Evolutionary conservation across 108 stramenopile genomes (phyloP), one percentile per base, ranked within the genome.

Genomic region (Fragilaria crotonensis): DNA sequence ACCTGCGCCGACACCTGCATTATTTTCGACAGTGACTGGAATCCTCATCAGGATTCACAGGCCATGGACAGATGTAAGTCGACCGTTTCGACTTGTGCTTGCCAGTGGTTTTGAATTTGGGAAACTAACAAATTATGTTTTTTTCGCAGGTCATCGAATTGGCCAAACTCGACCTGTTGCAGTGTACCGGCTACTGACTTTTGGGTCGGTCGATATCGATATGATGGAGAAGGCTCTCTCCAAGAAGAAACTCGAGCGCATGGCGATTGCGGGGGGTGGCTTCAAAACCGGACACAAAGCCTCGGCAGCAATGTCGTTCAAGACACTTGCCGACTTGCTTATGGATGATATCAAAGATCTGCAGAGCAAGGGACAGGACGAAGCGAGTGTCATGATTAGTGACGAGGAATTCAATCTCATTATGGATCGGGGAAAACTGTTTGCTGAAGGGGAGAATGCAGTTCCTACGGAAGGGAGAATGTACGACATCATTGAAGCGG

Each of bases 11-110:
- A 99, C 64, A 99, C 96, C 0, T 96, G 95, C 62, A 97, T 99
- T 62, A 92, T 98, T 51, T 99, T 96, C 72, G 99, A 99, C 63
- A 84, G 80, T 59, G 97, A 99, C 70, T 98, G 96, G 96, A 99
- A 99, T 67, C 99, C 99, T 14, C 91, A 92, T 66, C 80, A 85
- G 50, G 87, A 98, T 70, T 65, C 71, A 22, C 95, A 96, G 60
- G 95, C 97, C 17, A 87, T 87, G 88, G 97, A 95, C 63, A 80
- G 97, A 26, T 89, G 89, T 36, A 60, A n/a, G 9, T 5, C 3
- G n/a, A n/a, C n/a, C n/a, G n/a, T 18, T 28, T 47, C 21, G 56
- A 22, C 25, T 17, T 50, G 4, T 28, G 21, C 47, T 48, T 4
- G 28, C 45, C 4, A 25, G 9, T 59, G 18, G 3, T 21, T 60